Percentiles rank a stretch among this genome's conserved stretches.
Evolutionary conservation across 371 early-diverging fungal genomes (phyloP).

Genomic region (Mortierella sp.): DNA sequence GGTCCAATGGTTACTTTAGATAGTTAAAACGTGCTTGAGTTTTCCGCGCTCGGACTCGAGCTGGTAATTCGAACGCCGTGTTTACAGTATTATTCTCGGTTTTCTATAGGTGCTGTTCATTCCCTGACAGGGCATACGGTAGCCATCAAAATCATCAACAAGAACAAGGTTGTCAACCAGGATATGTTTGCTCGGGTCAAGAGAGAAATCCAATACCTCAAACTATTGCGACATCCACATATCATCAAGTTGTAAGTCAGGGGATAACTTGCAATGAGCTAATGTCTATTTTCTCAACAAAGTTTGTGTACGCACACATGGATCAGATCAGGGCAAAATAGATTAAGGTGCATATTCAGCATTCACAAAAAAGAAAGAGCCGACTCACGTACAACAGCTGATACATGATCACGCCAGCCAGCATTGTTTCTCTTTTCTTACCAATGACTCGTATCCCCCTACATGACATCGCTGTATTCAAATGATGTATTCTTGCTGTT

Average conservation of each 20-base stretch:
- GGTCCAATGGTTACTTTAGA: slow-evolving; percentile 7
- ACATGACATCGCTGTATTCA: neutral
- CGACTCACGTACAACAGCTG: slow-evolving; percentile 20
- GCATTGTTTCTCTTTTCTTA: neutral
- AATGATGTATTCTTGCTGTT: neutral
- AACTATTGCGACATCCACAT: slow-evolving; percentile 95
- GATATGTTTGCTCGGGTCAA: slow-evolving; percentile 95
- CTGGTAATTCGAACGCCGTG: neutral
- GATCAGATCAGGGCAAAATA: slow-evolving; percentile 10
- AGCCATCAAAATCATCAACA: slow-evolving; percentile 96
- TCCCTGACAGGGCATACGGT: slow-evolving; percentile 93
- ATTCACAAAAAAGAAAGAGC: neutral
- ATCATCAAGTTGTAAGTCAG: slow-evolving; percentile 93
- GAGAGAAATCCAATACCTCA: slow-evolving; percentile 97
- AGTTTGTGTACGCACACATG: neutral
- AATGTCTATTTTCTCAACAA: neutral
- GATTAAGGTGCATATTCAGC: neutral
- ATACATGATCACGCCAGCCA: slow-evolving; percentile 24
- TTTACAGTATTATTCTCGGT: neutral
- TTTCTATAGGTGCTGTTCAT: slow-evolving; percentile 90
- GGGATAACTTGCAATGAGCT: neutral
- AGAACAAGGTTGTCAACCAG: slow-evolving; percentile 89
- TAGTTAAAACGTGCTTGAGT: neutral
- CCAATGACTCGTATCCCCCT: too few species aligned
- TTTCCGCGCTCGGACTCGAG: neutral